Evolutionary conservation across 2,329 filamentous ascomycete species (phyloP).

Genomic region (Verticillium longisporum): DNA sequence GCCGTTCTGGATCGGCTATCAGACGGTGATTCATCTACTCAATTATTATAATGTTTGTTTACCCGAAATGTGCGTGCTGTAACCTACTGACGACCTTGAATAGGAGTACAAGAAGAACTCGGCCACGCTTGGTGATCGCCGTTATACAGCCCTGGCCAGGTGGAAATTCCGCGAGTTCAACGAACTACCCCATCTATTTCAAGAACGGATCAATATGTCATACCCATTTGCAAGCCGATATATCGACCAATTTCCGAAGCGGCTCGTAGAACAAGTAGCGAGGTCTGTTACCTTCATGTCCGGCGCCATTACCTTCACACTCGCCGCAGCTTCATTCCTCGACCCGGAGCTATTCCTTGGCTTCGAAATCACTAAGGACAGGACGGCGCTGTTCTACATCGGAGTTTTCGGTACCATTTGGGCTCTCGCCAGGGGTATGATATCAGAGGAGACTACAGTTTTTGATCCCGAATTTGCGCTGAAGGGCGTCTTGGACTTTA

Average conservation of each 20-base stretch:
- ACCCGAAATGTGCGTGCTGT: not conserved
- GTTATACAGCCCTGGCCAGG: slow-evolving; percentile 88
- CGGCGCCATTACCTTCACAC: slow-evolving; percentile 77
- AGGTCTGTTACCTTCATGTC: slow-evolving; percentile 82
- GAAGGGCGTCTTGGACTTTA: slow-evolving; percentile 83
- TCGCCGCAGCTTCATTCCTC: slow-evolving; percentile 76
- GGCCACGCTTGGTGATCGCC: slow-evolving; percentile 74
- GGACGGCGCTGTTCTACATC: slow-evolving; percentile 86
- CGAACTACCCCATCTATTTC: slow-evolving; percentile 86
- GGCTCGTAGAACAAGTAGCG: slow-evolving; percentile 80
- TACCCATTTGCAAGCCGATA: slow-evolving; percentile 90
- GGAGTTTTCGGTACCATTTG: slow-evolving; percentile 77
- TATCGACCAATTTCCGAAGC: slow-evolving; percentile 92
- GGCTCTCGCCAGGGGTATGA: slow-evolving; percentile 73
- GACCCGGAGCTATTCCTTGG: slow-evolving; percentile 86
- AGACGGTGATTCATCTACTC: slow-evolving; percentile 85
- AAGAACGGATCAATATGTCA: slow-evolving; percentile 86
- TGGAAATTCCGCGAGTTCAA: slow-evolving; percentile 99
- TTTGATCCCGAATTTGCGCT: slow-evolving; percentile 90
- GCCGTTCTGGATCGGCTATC: slow-evolving; percentile 80
- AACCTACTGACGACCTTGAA: not conserved
- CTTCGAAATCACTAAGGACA: slow-evolving; percentile 85
- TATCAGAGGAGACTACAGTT: slow-evolving; percentile 81
- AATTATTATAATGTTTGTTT: slow-evolving; percentile 78
- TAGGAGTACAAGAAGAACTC: slow-evolving; percentile 95